phyloP scores from a whole-genome alignment of 352 stramenopile species.

The Pythium chondricola region DNA sequence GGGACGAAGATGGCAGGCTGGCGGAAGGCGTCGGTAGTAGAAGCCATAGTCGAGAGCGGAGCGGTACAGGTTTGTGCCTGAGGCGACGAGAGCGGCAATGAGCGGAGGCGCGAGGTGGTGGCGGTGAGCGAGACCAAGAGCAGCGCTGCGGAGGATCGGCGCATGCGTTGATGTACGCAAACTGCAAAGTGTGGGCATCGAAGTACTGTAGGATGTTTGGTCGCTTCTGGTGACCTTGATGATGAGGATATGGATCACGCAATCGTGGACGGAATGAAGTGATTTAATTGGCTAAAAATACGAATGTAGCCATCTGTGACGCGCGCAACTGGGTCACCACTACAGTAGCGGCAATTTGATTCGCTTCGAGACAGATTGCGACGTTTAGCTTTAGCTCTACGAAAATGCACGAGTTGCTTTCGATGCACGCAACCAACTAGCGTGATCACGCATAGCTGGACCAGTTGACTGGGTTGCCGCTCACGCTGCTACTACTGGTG shows the following conservation, averaged over 20 bases:
- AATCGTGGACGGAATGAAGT: too few relatives aligned
- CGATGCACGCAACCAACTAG: too few relatives aligned
- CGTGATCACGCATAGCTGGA: too few relatives aligned
- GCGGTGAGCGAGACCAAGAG: neutral
- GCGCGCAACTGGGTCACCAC: too few relatives aligned
- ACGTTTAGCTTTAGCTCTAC: too few relatives aligned
- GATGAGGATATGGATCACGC: neutral
- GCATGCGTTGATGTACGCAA: neutral
- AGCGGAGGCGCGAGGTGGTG: neutral
- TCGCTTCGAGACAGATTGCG: too few relatives aligned
- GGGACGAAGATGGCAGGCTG: constrained; percentile 16
- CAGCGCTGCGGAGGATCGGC: neutral
- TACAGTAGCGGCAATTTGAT: too few relatives aligned
- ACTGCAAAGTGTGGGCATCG: too few relatives aligned
- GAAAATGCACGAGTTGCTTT: too few relatives aligned
- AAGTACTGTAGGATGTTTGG: neutral
- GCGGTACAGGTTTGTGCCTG: neutral
- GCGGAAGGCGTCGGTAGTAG: neutral
- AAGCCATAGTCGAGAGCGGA: neutral
- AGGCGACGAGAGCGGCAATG: neutral
- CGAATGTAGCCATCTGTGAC: too few relatives aligned
- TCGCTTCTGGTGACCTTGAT: neutral
- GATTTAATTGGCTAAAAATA: neutral
- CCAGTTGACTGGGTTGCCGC: neutral
- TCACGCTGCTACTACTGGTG: constrained; percentile 1